These are phyloP conservation scores for Cyberlindnera bimundalis DNA, from an alignment of 805 yeast species.

Conservation along the genomic window DNA sequence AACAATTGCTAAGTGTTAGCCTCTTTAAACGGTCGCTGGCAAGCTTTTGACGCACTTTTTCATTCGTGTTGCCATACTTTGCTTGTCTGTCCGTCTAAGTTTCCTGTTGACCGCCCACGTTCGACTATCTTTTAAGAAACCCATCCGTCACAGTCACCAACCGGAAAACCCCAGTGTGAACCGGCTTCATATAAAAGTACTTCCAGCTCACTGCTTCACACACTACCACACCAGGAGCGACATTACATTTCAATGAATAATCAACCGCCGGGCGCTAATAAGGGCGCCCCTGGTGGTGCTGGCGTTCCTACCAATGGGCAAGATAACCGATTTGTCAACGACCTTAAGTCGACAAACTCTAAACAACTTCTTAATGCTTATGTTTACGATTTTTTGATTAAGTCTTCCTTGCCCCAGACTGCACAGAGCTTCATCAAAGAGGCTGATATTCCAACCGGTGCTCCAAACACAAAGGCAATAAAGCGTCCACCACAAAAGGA, in stretches of 20 bases:
- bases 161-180: too few relatives aligned
- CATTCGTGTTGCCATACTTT: neutral
- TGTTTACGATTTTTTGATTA: conserved; percentile 79
- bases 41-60: neutral
- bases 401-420: conserved; percentile 66
- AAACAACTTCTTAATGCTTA: conserved; percentile 73
- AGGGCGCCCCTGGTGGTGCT: conserved; percentile 7
- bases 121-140: conserved; percentile 1
- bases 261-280: conserved; percentile 8
- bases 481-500: conserved; percentile 33
- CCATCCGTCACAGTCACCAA: neutral
- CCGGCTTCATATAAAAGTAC: too few relatives aligned
- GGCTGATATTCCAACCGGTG: conserved; percentile 52
- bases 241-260: conserved; percentile 5
- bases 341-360: conserved; percentile 26
- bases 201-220: too few relatives aligned
- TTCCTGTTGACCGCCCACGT: conserved; percentile 1
- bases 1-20: neutral
- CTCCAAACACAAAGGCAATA: conserved; percentile 18
- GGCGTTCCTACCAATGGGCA: conserved; percentile 4
- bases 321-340: conserved; percentile 22
- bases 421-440: conserved; percentile 74
- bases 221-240: too few relatives aligned
- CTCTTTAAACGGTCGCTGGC: neutral
- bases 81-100: neutral